Evolutionary conservation across 225 moss, liverwort and hornwort genomes (phyloP), one percentile per base, ranked within the genome.

Genomic region (Pseudoscleropodium purum): DNA sequence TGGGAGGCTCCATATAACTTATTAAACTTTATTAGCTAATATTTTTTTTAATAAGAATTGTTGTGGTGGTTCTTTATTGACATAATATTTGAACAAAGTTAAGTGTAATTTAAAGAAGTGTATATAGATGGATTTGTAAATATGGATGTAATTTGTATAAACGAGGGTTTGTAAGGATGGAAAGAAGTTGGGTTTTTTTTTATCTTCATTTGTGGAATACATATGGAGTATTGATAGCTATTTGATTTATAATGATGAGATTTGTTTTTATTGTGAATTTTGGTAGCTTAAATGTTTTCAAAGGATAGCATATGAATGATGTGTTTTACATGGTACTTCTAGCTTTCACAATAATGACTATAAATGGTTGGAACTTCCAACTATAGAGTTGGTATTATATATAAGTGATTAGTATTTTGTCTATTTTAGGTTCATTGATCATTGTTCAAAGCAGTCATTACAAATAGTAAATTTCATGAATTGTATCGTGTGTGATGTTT

Each of bases 1-100:
- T 20, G 0, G 20, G 1, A 76, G 30, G 13, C 5, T 34, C 0
- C 0, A 13, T 8, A 0, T 33, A 34, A 56, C 5, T 79, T 37
- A 56, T 10, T 79, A 25, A 36, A 56, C 37, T 37, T 37, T 17
- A 37, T 17, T 26, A 37, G 5, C 17, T 23, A 18, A 76, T 51
- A 34, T 57, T 21, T 13, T 15, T 19, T 10, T 17, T 25, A 26
- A n/a, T 27, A n/a, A 18, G 3, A n/a, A 57, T 11, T 27, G 3
- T 80, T 80, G 7, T 39, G 18, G n/a, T 57, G n/a, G 16, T 57
- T 79, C 7, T 27, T 27, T 18, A 26, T 37, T n/a, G 6, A 26
- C 4, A n/a, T n/a, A 27, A 47, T 18, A n/a, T 36, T 26, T 79
- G 5, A 57, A 3, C 3, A 23, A 27, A 17, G 3, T n/a, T 57